A percentile compares a stretch with the other conserved stretches of the same genome.
Evolutionary conservation across 2,329 filamentous ascomycete genomes (phyloP).

Genomic region (Acephala macrosclerotiorum): DNA sequence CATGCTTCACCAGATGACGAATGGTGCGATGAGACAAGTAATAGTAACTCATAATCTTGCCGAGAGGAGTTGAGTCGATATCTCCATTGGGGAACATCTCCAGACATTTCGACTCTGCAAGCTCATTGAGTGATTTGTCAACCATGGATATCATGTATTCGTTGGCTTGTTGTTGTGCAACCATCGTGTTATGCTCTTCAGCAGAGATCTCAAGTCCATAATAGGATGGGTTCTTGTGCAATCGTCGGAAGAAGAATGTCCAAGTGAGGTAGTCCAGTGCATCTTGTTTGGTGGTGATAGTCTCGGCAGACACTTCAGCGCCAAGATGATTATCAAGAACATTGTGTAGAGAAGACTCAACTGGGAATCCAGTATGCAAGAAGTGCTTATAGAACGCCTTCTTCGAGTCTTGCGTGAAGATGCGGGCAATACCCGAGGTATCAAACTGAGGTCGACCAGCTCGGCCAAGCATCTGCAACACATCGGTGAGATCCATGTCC

Average conservation of each 20-base stretch:
- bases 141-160: constrained; percentile 96
- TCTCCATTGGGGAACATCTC: constrained; percentile 85
- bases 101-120: constrained; percentile 86
- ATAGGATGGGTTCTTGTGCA: constrained; percentile 98
- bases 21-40: constrained; percentile 97
- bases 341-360: constrained; percentile 95
- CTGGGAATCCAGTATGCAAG: constrained; percentile 95
- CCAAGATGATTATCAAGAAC: constrained; percentile 97
- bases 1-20: constrained; percentile 79
- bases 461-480: constrained; percentile 96
- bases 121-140: constrained; percentile 81
- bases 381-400: constrained; percentile 99
- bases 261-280: constrained; percentile 97
- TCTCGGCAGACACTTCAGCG: constrained; percentile 92
- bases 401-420: constrained; percentile 97
- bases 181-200: constrained; percentile 88
- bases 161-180: constrained; percentile 86
- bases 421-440: constrained; percentile 91
- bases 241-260: constrained; percentile 98
- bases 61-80: constrained; percentile 87
- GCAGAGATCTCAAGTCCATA: constrained; percentile 94
- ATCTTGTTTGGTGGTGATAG: constrained; percentile 93
- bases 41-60: constrained; percentile 99
- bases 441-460: constrained; percentile 97
- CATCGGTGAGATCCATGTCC: constrained; percentile 98